Percentiles rank a stretch among this genome's conserved stretches.
Conservation (phyloP, 345 rosid species). For the Pugionium cornutum region DNA sequence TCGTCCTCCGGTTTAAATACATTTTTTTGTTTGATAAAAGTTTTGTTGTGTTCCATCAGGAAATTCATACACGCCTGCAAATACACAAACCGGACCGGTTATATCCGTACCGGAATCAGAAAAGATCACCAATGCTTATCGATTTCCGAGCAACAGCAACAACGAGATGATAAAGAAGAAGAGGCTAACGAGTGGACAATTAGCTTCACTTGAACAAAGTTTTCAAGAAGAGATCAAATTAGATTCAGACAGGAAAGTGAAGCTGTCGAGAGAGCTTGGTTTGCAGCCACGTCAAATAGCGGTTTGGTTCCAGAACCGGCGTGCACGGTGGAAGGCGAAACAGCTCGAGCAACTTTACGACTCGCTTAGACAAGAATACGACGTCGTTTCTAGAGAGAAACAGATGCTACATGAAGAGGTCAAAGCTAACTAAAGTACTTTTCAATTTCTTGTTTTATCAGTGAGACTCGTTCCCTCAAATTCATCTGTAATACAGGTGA, state of each 20-base stretch:
- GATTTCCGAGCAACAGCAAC: constrained; percentile 27
- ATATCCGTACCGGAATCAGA: constrained; percentile 46
- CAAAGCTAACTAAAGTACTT: background rate
- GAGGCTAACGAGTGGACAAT: constrained; percentile 70
- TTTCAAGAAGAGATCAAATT: constrained; percentile 87
- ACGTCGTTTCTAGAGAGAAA: constrained; percentile 66
- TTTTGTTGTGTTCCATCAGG: constrained; percentile 17
- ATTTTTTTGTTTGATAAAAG: background rate
- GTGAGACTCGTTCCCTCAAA: background rate
- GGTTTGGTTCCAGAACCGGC: constrained; percentile 90
- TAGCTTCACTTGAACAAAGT: constrained; percentile 73
- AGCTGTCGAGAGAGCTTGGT: constrained; percentile 80
- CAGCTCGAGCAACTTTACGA: constrained; percentile 81
- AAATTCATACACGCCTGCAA: constrained; percentile 41
- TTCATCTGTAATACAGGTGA: constrained; percentile 23
- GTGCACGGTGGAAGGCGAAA: constrained; percentile 88
- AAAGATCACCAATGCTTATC: constrained; percentile 28
- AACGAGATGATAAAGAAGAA: constrained; percentile 64
- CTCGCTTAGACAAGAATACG: constrained; percentile 66
- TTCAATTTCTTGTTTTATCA: background rate
- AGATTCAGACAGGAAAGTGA: constrained; percentile 82
- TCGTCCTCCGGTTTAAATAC: background rate
- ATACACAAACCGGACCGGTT: constrained; percentile 43
- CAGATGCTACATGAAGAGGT: constrained; percentile 86
- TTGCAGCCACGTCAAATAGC: constrained; percentile 90